Base-by-base conservation (phyloP, 306 rosid genomes). In the Medicago arabica region DNA sequence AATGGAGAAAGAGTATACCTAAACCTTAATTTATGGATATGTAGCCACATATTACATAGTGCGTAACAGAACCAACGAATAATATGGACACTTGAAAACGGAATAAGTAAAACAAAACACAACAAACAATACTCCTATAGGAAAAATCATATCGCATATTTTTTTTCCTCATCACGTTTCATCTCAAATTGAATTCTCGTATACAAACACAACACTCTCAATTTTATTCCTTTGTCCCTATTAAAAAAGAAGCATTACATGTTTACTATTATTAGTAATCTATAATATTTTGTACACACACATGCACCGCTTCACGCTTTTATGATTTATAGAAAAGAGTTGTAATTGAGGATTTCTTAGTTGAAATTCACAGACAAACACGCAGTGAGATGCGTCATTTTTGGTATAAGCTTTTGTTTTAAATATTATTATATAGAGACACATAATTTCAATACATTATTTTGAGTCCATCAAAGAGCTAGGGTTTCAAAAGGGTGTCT, bases 251-350 rank as follows among this genome's bases (percentile, higher is more conserved):
- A 36, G n/a, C 17, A 63, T 8, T 8, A 61, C 6, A 43, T 67
- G 19, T 23, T 68, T 75, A 18, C 80, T 81, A 61, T 28, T 62
- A 50, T 25, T 67, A 49, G 84, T 2, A 16, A 19, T 36, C 4
- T 10, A 60, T 28, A 60, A 28, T 6, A 34, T 28, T 21, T 55
- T 34, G 28, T 40, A 60, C 50, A 77, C 7, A 66, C 19, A 8
- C 23, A 7, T 63, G 65, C 85, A 75, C 85, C 81, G 77, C 85
- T 70, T 75, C 74, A 75, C 54, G 36, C 2, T 8, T 60, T 41
- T 10, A 15, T 61, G 73, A 61, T 75, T 69, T 62, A 41, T 40
- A 43, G 73, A 13, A 62, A 61, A 61, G 31, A 18, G 28, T 17
- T 64, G 54, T n/a, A 36, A 39, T 61, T 57, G 43, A 31, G 39